Evolutionary conservation across 2,329 filamentous ascomycete genomes (phyloP).

Genomic region (Fusarium nanum): DNA sequence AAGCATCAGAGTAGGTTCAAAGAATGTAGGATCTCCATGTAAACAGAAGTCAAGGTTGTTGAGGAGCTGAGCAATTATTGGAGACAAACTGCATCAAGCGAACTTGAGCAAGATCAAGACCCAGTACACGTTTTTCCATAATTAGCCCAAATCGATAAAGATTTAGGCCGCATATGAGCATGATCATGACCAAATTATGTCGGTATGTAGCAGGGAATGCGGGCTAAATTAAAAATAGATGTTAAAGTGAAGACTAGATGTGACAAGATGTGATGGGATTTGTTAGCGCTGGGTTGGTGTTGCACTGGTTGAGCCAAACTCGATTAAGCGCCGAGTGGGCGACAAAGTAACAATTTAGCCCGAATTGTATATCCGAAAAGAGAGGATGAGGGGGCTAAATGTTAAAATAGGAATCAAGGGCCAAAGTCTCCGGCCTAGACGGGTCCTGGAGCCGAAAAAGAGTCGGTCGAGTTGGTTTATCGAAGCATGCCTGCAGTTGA

Average conservation of each 20-base stretch:
- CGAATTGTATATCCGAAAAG: conserved; percentile 32
- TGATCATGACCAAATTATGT: conserved; percentile 37
- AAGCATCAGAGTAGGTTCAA: conserved; percentile 30
- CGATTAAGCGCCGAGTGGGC: conserved; percentile 41
- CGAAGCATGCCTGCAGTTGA: background rate
- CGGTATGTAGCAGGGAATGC: conserved; percentile 26
- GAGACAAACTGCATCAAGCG: conserved; percentile 19
- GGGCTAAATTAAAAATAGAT: conserved; percentile 55
- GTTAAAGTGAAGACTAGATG: conserved; percentile 23
- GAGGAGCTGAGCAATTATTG: conserved; percentile 19
- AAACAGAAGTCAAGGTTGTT: conserved; percentile 24
- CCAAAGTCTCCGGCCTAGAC: conserved; percentile 29
- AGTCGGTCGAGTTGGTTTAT: conserved; percentile 4
- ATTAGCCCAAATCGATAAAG: conserved; percentile 37
- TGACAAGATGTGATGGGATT: conserved; percentile 39
- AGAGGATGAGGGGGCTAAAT: conserved; percentile 25
- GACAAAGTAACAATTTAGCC: conserved; percentile 45
- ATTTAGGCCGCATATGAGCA: conserved; percentile 25
- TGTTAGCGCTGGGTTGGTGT: conserved; percentile 44
- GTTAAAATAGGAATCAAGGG: conserved; percentile 20
- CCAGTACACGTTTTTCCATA: conserved; percentile 36
- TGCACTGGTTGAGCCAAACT: conserved; percentile 33
- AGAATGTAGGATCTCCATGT: conserved; percentile 12
- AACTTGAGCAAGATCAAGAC: conserved; percentile 5
- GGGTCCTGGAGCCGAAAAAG: conserved; percentile 11